phyloP scores from a whole-genome alignment of 2,329 filamentous ascomycete species.

The Colletotrichum karsti region DNA sequence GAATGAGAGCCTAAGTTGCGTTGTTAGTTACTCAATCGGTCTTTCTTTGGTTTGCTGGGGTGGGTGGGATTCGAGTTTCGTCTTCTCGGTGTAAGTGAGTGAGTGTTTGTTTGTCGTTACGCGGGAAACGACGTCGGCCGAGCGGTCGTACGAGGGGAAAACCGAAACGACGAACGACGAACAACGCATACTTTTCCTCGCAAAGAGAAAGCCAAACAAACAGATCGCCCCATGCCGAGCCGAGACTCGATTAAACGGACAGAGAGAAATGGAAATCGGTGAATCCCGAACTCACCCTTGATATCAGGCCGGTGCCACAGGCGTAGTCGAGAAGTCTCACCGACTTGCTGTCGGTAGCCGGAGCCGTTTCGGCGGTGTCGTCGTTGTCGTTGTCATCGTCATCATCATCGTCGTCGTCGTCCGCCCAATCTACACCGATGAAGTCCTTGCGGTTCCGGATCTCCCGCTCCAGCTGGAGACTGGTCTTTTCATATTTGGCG shows the following conservation, averaged over 20 bases:
- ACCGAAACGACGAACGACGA: too few relatives aligned
- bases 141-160: not conserved
- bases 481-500: constrained; percentile 60
- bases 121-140: not conserved
- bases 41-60: too few relatives aligned
- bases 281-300: constrained; percentile 62
- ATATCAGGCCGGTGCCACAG: constrained; percentile 75
- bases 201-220: not conserved
- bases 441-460: constrained; percentile 64
- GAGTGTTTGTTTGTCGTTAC: not conserved
- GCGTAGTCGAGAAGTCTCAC: constrained; percentile 77
- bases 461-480: constrained; percentile 61
- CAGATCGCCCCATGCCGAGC: not conserved
- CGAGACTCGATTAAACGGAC: not conserved
- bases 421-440: constrained; percentile 67
- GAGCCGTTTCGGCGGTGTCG: constrained; percentile 33
- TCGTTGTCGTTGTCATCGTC: constrained; percentile 35
- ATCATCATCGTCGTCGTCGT: constrained; percentile 45
- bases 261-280: too few relatives aligned
- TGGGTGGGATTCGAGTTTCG: not conserved
- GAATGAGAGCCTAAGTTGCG: constrained; percentile 60
- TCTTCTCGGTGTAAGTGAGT: not conserved
- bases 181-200: too few relatives aligned
- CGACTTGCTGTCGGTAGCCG: not conserved
- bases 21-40: too few relatives aligned